Evolutionary conservation across 2,329 filamentous ascomycete species (phyloP).

Genomic region (Fusarium albidum): DNA sequence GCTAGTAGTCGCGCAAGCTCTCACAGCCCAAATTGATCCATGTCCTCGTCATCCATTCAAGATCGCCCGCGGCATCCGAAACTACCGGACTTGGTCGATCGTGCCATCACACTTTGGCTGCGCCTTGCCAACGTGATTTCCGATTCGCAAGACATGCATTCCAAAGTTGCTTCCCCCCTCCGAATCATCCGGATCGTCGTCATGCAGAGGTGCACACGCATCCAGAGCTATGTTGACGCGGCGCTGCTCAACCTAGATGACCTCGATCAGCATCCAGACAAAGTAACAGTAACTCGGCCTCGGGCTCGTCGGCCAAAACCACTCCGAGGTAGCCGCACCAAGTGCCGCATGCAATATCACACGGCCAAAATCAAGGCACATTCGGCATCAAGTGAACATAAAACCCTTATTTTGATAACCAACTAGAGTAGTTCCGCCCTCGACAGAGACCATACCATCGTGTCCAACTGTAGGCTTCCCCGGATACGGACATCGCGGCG

Average conservation of each 20-base stretch:
- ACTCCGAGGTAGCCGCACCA: background rate
- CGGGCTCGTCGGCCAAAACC: background rate
- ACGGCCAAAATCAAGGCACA: background rate
- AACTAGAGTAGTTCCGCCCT: constrained; percentile 28
- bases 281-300: background rate
- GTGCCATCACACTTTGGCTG: constrained; percentile 16
- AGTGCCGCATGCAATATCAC: background rate
- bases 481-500: constrained; percentile 16
- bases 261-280: too few species aligned
- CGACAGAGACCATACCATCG: constrained; percentile 31
- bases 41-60: background rate
- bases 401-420: constrained; percentile 29
- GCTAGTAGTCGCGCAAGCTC: background rate
- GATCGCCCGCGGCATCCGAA: background rate
- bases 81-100: background rate
- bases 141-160: background rate
- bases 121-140: constrained; percentile 6
- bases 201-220: too few species aligned
- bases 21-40: background rate
- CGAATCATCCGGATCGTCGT: background rate
- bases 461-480: constrained; percentile 34
- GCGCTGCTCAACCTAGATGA: too few species aligned
- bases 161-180: background rate
- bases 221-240: too few species aligned
- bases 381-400: constrained; percentile 20